Evolutionary conservation across 2,329 filamentous ascomycete genomes (phyloP).

Genomic region (Zasmidium cellare): DNA sequence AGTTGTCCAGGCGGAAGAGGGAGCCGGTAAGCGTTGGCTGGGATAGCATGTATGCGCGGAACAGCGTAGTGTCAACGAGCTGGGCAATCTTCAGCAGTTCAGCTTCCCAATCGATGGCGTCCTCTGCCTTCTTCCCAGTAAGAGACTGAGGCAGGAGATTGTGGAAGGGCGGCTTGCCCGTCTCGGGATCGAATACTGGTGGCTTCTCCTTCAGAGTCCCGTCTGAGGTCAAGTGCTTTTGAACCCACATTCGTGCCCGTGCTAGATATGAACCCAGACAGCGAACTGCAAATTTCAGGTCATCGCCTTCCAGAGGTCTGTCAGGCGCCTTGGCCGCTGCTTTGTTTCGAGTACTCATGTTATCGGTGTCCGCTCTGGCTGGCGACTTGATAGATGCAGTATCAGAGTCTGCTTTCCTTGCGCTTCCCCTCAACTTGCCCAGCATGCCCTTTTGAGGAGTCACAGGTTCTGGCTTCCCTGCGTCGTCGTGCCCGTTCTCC

Average conservation of each 20-base stretch:
- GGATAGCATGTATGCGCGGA: constrained; percentile 92
- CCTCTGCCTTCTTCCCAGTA: constrained; percentile 31
- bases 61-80: constrained; percentile 89
- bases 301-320: constrained; percentile 70
- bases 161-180: constrained; percentile 46
- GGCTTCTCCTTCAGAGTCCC: constrained; percentile 60
- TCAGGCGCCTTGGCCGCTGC: constrained; percentile 45
- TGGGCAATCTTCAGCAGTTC: constrained; percentile 75
- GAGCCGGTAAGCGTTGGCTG: constrained; percentile 81
- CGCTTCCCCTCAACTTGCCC: constrained; percentile 47
- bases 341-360: constrained; percentile 54
- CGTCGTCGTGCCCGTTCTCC: constrained; percentile 35
- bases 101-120: constrained; percentile 64
- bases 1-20: constrained; percentile 93
- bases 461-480: constrained; percentile 33
- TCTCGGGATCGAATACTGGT: constrained; percentile 39
- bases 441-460: constrained; percentile 45
- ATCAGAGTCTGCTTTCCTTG: constrained; percentile 51
- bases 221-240: constrained; percentile 60
- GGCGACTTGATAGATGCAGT: constrained; percentile 61
- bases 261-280: constrained; percentile 87
- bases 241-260: constrained; percentile 70
- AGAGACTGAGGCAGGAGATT: constrained; percentile 36
- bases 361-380: constrained; percentile 58
- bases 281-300: constrained; percentile 76